Evolutionary conservation across 2,329 filamentous ascomycete genomes (phyloP), one percentile per base, ranked within the genome.

Genomic region (Fusarium liriodendri): DNA sequence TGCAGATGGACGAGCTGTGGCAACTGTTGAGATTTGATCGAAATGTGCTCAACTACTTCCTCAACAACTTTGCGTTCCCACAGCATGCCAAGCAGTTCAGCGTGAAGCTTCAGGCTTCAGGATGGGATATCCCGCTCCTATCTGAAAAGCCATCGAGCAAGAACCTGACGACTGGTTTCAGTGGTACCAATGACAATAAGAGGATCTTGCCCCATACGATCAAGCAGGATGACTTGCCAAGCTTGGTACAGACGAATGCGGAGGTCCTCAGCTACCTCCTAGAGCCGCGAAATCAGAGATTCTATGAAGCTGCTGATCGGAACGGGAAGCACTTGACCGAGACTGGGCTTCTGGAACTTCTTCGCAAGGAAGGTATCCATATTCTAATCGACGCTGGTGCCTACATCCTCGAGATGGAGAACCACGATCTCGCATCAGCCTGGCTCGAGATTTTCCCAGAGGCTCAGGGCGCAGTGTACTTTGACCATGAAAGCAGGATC

Each of bases 101-200:
- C 0, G 78, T 87, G 11, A 94, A 93, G 69, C 79, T 94, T 0
- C 89, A 91, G 37, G 87, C 90, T 0, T 93, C 90, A 0, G 91
- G 90, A 0, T 94, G 92, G 92, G 92, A 94, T 72, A 82, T 94
- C 2, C 89, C 90, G 0, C 78, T 90, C 83, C 84, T 72, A 4
- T 57, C 62, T 2, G 27, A 35, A 1, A 4, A 10, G 3, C 38
- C 72, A 1, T 69, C 22, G 8, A 33, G 29, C 5, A 55, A 32
- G 1, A 20, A 54, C 6, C 38, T 86, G 2, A 92, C 91, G 0
- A 93, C 91, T 0, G 92, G 92, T 0, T 95, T 95, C 77, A 92
- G 90, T 9, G 92, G 92, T 0, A 94, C 93, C 0, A 94, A 93
- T 52, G 92, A 94, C 76, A 90, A 88, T 22, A 84, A 87, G 40